Evolutionary conservation across 2,329 filamentous ascomycete species (phyloP).

Genomic region (Aspergillus piperis): DNA sequence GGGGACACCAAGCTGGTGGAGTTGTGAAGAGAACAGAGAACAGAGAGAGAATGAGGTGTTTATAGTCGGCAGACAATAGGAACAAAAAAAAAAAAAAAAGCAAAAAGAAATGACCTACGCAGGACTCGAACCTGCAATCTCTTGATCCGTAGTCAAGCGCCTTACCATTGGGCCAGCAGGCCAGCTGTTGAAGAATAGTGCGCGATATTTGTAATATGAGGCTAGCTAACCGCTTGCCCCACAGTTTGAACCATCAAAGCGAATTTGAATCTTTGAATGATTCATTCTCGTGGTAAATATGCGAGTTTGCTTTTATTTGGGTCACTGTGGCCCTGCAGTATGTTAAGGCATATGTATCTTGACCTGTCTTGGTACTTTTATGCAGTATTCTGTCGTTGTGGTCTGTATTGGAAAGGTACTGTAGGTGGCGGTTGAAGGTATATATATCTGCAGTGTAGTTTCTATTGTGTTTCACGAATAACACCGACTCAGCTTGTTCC

Average conservation of each 20-base stretch:
- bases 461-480: too few species aligned
- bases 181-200: neutral
- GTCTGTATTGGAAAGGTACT: too few species aligned
- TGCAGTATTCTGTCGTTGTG: too few species aligned
- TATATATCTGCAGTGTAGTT: too few species aligned
- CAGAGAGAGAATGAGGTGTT: neutral
- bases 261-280: neutral
- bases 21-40: neutral
- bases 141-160: slow-evolving; percentile 40
- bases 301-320: too few species aligned
- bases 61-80: neutral
- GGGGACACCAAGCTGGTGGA: neutral
- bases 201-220: neutral
- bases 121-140: slow-evolving; percentile 52
- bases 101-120: slow-evolving; percentile 33
- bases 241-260: neutral
- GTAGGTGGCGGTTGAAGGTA: too few species aligned
- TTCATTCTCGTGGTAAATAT: too few species aligned
- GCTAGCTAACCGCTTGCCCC: neutral
- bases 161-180: slow-evolving; percentile 27
- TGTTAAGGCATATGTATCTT: too few species aligned
- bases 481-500: too few species aligned
- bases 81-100: neutral
- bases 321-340: too few species aligned
- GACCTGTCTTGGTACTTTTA: too few species aligned